Conservation (phyloP, 2,329 filamentous ascomycete species). For the Cercospora sp. region DNA sequence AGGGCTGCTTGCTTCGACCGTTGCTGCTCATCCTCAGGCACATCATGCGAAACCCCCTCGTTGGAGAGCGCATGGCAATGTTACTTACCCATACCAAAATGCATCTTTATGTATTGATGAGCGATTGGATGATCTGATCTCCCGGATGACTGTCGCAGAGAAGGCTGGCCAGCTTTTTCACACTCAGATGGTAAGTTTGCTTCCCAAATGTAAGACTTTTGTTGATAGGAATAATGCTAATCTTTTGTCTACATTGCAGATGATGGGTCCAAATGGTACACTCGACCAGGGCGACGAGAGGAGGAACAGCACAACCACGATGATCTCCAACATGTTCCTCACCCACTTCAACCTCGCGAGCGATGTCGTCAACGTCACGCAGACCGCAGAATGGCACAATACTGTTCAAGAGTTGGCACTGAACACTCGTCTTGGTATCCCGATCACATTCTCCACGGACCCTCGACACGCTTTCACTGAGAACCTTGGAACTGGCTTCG, state of each 20-base stretch:
- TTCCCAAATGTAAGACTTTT: too few species aligned
- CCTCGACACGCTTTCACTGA: conserved; percentile 51
- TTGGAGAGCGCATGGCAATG: background rate
- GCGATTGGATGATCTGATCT: conserved; percentile 50
- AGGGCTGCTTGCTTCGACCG: conserved; percentile 7
- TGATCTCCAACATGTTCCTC: conserved; percentile 42
- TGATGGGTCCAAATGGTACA: conserved; percentile 38
- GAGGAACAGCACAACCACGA: conserved; percentile 34
- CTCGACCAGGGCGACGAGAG: conserved; percentile 32
- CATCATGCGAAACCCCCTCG: background rate
- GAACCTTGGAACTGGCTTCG: conserved; percentile 48
- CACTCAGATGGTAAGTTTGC: conserved; percentile 38
- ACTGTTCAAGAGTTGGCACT: conserved; percentile 46
- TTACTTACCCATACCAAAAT: conserved; percentile 40
- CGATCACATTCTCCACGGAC: conserved; percentile 52
- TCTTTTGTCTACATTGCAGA: background rate
- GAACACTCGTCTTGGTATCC: conserved; percentile 53
- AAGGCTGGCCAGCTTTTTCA: conserved; percentile 55
- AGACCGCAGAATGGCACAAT: conserved; percentile 46
- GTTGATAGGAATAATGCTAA: background rate
- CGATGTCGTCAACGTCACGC: conserved; percentile 44
- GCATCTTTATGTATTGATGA: conserved; percentile 47
- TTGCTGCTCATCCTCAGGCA: conserved; percentile 5
- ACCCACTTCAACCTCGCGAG: conserved; percentile 54
- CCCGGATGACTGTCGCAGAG: conserved; percentile 52